These are phyloP conservation scores for Ettlia oleoabundans DNA, from an alignment of 139 green algal genomes.

Conservation along the genomic window DNA sequence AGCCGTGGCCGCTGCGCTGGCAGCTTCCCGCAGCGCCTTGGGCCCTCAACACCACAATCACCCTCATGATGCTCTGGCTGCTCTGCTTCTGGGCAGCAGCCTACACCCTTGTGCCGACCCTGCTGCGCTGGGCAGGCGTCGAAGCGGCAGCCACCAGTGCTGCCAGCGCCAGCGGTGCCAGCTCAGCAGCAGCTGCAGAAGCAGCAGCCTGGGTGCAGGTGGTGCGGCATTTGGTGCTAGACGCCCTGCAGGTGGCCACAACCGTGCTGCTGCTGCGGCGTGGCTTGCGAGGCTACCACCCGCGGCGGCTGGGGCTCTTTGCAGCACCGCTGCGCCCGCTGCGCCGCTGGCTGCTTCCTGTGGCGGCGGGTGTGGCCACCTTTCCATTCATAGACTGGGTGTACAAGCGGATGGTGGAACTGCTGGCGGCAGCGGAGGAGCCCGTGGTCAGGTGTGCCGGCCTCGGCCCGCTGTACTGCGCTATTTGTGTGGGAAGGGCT, in stretches of 20 bases:
- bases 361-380: constrained; percentile 29
- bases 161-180: background rate
- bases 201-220: constrained; percentile 52
- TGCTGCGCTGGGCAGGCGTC: constrained; percentile 64
- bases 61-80: constrained; percentile 90
- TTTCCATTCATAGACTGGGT: constrained; percentile 52
- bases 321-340: constrained; percentile 23
- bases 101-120: constrained; percentile 70
- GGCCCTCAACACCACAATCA: constrained; percentile 33
- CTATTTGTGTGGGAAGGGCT: too few relatives aligned
- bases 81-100: constrained; percentile 80
- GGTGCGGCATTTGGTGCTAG: constrained; percentile 73
- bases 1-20: background rate
- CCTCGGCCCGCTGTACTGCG: too few relatives aligned
- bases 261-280: constrained; percentile 74
- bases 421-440: constrained; percentile 13
- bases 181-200: background rate
- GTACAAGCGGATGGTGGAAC: constrained; percentile 16
- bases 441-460: constrained; percentile 2
- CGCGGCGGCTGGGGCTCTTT: constrained; percentile 56
- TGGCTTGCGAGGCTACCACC: constrained; percentile 65
- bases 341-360: constrained; percentile 36
- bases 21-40: constrained; percentile 28
- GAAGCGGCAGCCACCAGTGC: constrained; percentile 52
- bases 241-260: constrained; percentile 69